Percentiles rank a stretch among this genome's conserved stretches.
These are phyloP conservation scores for Clarireedia monteithiana DNA, from an alignment of 2,329 filamentous ascomycete genomes.

Conservation along the genomic window DNA sequence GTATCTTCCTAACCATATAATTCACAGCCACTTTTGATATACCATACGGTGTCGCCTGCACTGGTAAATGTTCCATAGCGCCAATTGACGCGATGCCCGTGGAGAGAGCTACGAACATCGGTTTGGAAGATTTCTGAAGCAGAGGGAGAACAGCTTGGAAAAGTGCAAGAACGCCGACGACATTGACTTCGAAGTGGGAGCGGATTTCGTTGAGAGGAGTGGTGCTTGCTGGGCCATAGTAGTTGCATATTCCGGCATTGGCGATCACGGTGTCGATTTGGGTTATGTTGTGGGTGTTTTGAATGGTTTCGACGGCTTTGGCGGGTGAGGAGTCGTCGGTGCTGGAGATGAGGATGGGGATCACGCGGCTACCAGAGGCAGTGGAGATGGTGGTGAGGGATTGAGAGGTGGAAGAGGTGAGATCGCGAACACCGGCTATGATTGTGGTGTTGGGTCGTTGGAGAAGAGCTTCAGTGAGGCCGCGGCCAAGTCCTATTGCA, in stretches of 20 bases:
- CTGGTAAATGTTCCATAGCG: slow-evolving; percentile 5
- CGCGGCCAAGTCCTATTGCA: slow-evolving; percentile 28
- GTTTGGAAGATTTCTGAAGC: slow-evolving; percentile 26
- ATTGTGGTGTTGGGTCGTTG: slow-evolving; percentile 13
- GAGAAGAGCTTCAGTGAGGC: slow-evolving; percentile 20
- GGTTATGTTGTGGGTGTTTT: slow-evolving; percentile 30
- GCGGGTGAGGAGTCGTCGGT: slow-evolving; percentile 33
- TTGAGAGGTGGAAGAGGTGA: slow-evolving; percentile 21
- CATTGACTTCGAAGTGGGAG: slow-evolving; percentile 36
- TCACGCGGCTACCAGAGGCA: slow-evolving; percentile 30
- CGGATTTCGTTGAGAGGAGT: slow-evolving; percentile 32
- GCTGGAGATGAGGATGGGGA: slow-evolving; percentile 31
- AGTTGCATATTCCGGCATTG: slow-evolving; percentile 39
- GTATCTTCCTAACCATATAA: slow-evolving; percentile 27
- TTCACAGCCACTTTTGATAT: slow-evolving; percentile 32
- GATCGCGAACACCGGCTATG: slow-evolving; percentile 33
- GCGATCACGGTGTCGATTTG: slow-evolving; percentile 43
- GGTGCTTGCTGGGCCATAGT: slow-evolving; percentile 28
- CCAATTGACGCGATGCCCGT: slow-evolving; percentile 16
- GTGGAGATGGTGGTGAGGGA: slow-evolving; percentile 32
- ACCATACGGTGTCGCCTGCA: slow-evolving; percentile 32
- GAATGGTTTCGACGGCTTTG: slow-evolving; percentile 31
- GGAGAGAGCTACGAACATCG: slow-evolving; percentile 34
- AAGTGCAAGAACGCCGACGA: slow-evolving; percentile 34
- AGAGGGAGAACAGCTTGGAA: slow-evolving; percentile 38